Evolutionary conservation across 306 rosid genomes (phyloP), one percentile per base, ranked within the genome.

Genomic region (Rubus idaeus): DNA sequence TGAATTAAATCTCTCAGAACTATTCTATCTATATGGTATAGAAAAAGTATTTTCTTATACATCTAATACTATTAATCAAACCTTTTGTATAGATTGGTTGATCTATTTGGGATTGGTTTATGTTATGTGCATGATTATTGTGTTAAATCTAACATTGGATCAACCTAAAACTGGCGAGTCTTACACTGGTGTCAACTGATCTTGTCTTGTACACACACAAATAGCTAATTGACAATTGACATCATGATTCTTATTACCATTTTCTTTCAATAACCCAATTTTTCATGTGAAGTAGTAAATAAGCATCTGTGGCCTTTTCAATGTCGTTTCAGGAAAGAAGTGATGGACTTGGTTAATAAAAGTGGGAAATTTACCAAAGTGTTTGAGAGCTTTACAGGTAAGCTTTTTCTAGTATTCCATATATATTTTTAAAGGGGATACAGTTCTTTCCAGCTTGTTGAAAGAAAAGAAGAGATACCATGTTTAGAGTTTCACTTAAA

Each of bases 321-420:
- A 73, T 68, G 64, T 82, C 65, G 78, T 81, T 80, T 46, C 97
- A 92, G 99, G 90, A 95, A 95, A 90, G 97, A 92, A 91, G 72
- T 92, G 69, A 95, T 92, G 99, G 97, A 95, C 82, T 70, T 89
- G 78, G 92, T 95, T 21, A 75, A 77, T 74, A 85, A 85, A 82
- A 95, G 97, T 78, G 96, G 96, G 50, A 95, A 92, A 77, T 95
- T 95, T 70, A 84, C 78, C 50, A 85, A 92, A 63, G 88, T 83
- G 74, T 90, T 92, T 75, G 96, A 88, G 80, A 86, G 85, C 49
- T 95, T 92, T 82, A 88, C 97, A 37, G 96, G 99, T 90, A 80
- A 68, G 14, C 51, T 44, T 58, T 55, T 64, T 3, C 56, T 79
- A 17, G 53, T 71, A 67, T 73, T 23, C 49, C 41, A 63, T 39